These are phyloP conservation scores for Tricladium varicosporioides DNA, from an alignment of 2,329 filamentous ascomycete species.

Conservation along the genomic window DNA sequence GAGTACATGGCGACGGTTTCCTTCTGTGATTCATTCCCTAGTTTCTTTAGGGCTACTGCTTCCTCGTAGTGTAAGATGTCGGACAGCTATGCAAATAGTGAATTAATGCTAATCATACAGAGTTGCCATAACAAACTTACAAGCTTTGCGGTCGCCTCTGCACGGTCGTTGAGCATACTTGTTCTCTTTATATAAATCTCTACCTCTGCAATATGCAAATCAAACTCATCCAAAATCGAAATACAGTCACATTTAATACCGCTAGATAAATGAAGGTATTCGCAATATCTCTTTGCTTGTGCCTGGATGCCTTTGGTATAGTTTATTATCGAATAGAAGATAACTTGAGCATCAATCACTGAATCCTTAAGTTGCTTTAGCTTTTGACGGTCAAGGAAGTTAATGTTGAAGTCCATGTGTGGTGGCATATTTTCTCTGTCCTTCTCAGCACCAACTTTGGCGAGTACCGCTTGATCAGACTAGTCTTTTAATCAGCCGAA, in stretches of 20 bases:
- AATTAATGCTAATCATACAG: neutral
- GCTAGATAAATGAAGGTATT: neutral
- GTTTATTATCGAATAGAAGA: conserved; percentile 14
- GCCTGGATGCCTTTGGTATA: conserved; percentile 11
- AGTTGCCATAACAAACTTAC: conserved; percentile 8
- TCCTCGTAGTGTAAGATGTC: neutral
- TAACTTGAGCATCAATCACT: conserved; percentile 22
- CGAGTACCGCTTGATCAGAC: no score
- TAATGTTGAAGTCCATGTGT: conserved; percentile 18
- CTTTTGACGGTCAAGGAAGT: conserved; percentile 21
- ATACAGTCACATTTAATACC: neutral
- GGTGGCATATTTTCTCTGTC: conserved; percentile 15
- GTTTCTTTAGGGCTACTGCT: neutral
- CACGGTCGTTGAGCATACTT: conserved; percentile 12
- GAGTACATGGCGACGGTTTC: neutral
- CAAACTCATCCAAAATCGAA: conserved; percentile 15
- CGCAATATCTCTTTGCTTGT: neutral
- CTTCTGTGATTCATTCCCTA: neutral
- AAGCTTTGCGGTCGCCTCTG: conserved; percentile 18
- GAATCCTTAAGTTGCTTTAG: conserved; percentile 23
- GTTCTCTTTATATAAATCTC: conserved; percentile 13
- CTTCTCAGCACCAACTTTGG: conserved; percentile 7
- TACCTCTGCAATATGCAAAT: conserved; percentile 17
- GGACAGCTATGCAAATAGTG: neutral
- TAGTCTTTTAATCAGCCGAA: no score